These are phyloP conservation scores for Debaryomycetaceae sp. DNA, from an alignment of 1,139 yeast species.

Conservation along the genomic window DNA sequence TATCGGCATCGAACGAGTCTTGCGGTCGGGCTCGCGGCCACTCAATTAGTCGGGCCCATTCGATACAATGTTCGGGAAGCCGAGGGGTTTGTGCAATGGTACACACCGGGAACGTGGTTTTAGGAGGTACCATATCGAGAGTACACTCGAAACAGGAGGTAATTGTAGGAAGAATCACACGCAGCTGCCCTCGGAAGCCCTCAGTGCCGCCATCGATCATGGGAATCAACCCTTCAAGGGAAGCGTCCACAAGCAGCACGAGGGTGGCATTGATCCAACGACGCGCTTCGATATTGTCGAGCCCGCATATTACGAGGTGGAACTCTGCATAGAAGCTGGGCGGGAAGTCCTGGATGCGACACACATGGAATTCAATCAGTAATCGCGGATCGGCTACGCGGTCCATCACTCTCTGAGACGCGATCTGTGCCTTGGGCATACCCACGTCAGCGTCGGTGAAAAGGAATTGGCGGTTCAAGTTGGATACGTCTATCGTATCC, in stretches of 20 bases:
- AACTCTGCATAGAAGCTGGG: slow-evolving; percentile 59
- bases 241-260: slow-evolving; percentile 46
- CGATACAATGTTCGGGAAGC: slow-evolving; percentile 88
- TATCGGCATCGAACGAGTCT: slow-evolving; percentile 54
- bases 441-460: slow-evolving; percentile 72
- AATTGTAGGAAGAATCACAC: slow-evolving; percentile 75
- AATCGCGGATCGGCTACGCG: slow-evolving; percentile 34
- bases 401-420: slow-evolving; percentile 48
- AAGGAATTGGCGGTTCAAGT: slow-evolving; percentile 81
- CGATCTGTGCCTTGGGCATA: slow-evolving; percentile 67
- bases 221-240: slow-evolving; percentile 55
- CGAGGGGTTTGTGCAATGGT: slow-evolving; percentile 93
- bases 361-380: slow-evolving; percentile 45
- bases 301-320: slow-evolving; percentile 70
- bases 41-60: slow-evolving; percentile 74
- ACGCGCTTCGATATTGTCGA: slow-evolving; percentile 85
- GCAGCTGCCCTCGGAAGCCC: slow-evolving; percentile 86
- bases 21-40: slow-evolving; percentile 52
- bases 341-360: slow-evolving; percentile 64
- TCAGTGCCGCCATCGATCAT: slow-evolving; percentile 94
- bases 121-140: slow-evolving; percentile 60
- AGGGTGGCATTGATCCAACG: slow-evolving; percentile 82
- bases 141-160: slow-evolving; percentile 93
- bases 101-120: slow-evolving; percentile 77
- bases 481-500: slow-evolving; percentile 90